Base-by-base conservation (phyloP, 2,329 filamentous ascomycete species). In the Bipolaris sorokiniana region DNA sequence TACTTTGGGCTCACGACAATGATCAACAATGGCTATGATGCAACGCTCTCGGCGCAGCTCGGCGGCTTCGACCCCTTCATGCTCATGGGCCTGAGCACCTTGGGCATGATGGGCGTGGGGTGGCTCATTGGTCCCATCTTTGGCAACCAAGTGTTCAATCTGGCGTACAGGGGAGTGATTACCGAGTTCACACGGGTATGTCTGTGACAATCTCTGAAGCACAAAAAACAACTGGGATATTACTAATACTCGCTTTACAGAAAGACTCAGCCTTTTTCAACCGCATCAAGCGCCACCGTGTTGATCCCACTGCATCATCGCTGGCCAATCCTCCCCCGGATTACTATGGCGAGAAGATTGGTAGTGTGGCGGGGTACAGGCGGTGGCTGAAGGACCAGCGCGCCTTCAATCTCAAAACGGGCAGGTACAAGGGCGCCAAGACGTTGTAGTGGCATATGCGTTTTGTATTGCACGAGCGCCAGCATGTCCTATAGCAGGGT, bases 261-360 rank as follows among this genome's bases (percentile, higher is more conserved):
- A 98, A 97, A 85, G 95, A 99, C 80, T 91, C 88, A 70, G 89
- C 94, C 76, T 97, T 99, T 81, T 97, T 94, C 78, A 86, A 88
- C 59, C 86, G 94, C 65, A 91, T 99, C 79, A 95, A 93, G 83
- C 91, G 89, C 78, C 90, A 95, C 80, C 88, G 95, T 23, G 94
- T 96, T 60, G 94, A 99, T 76, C 94, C 95, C 3, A 90, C 88
- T 15, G 89, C 90, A 51, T 96, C 92, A 61, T 96, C 91, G 38
- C 88, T 95, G 67, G 86, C 91, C 50, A 98, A 98, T 80, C 95
- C 95, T 16, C 91, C 97, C 1, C 93, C 94, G 41, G 95, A 99
- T 76, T 99, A 97, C 79, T 99, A 99, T 72, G 95, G 95, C 69
- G 95, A 99, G 81, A 98, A 97, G 84, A 97, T 99, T 69, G 91